Evolutionary conservation across 352 stramenopile genomes (phyloP), one percentile per base, ranked within the genome.

Genomic region (Pythium dissotocum): DNA sequence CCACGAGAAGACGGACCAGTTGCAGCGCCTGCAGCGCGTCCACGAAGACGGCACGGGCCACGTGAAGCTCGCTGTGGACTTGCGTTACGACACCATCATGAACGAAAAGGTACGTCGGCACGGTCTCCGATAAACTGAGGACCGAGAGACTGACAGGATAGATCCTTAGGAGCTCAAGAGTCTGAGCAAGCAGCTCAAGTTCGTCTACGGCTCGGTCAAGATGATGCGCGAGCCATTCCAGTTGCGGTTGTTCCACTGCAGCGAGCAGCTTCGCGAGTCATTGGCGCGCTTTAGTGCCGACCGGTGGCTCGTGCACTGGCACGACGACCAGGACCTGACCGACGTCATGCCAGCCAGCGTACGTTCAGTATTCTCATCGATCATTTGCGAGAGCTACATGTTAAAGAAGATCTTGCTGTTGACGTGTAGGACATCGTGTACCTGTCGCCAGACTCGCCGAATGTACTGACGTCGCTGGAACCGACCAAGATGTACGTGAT

Each of bases 51-150:
- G 74, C 52, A 72, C 55, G 6, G 59, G 46, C 6, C 78, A 44
- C 52, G 77, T 90, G 62, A 77, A 72, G 3, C 69, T 94, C 33
- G 82, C 78, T 8, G 77, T 94, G 21, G 86, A 94, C 64, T 69
- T 91, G 61, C 67, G 80, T 58, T 94, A 90, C 65, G 83, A 94
- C 60, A 76, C 53, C 53, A 91, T 94, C 72, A 94, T 94, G 86
- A 94, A 90, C 74, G 78, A 88, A 28, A 94, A 94, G 59, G 77
- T 82, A 32, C 54, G 44, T 16, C 13, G 48, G 16, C 30, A 57
- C 26, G 24, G 24, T 54, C 26, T 44, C 16, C 44, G 21, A 38
- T 36, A 35, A 3, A 16, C 26, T 56, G 0, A 32, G 35, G 26
- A 32, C 48, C 35, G 0, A 21, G 6, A n/a, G 2, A 16, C 49